Evolutionary conservation across 2,329 filamentous ascomycete genomes (phyloP).

Genomic region (Aspergillus fructus): DNA sequence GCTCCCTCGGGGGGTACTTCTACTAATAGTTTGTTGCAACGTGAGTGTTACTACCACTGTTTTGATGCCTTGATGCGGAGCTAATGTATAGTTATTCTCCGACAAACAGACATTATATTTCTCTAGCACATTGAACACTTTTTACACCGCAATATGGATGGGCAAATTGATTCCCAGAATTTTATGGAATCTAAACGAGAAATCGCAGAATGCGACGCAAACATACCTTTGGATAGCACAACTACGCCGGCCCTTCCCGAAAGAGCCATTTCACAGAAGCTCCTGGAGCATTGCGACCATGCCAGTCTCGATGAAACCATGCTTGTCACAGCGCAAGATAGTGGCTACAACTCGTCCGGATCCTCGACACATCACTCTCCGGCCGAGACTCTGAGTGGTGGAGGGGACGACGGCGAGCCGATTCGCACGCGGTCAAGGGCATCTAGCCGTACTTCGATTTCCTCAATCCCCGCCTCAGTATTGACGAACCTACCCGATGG

Average conservation of each 20-base stretch:
- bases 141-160: neutral
- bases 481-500: constrained; percentile 31
- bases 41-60: neutral
- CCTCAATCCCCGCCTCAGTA: constrained; percentile 41
- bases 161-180: neutral
- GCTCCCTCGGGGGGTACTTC: neutral
- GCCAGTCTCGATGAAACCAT: constrained; percentile 18
- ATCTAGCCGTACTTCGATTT: constrained; percentile 43
- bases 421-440: constrained; percentile 26
- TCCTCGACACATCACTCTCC: constrained; percentile 33
- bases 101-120: neutral
- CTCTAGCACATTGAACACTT: neutral
- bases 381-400: constrained; percentile 25
- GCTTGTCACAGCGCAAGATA: constrained; percentile 23
- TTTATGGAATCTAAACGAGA: neutral
- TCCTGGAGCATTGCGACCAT: constrained; percentile 9
- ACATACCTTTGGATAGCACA: neutral
- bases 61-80: neutral
- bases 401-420: constrained; percentile 30
- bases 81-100: constrained; percentile 1
- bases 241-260: neutral
- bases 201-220: neutral
- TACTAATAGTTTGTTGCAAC: neutral
- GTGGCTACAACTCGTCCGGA: constrained; percentile 35
- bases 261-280: neutral